Conservation (phyloP, 2,329 filamentous ascomycete genomes). For the Ophiognomonia clavigignenti-juglandacearum region DNA sequence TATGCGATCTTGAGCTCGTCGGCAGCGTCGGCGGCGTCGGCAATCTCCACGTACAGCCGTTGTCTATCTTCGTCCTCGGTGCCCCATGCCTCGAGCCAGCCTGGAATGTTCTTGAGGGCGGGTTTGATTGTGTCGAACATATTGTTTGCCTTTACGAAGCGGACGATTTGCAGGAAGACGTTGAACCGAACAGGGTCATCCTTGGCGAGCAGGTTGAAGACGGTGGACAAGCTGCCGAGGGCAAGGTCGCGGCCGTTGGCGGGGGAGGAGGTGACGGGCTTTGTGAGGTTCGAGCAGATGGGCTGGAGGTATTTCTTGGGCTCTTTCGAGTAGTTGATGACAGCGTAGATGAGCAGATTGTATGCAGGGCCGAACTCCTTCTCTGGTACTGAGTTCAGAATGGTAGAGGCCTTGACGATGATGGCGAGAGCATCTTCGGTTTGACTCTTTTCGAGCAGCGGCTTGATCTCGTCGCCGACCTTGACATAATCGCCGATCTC, state of each 20-base stretch:
- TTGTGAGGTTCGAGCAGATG: conserved; percentile 84
- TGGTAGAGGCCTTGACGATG: conserved; percentile 73
- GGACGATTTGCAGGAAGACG: conserved; percentile 83
- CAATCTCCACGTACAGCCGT: conserved; percentile 77
- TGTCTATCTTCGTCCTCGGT: conserved; percentile 76
- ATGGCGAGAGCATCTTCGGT: conserved; percentile 88
- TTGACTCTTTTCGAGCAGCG: conserved; percentile 67
- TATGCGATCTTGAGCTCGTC: conserved; percentile 68
- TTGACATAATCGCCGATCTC: conserved; percentile 96
- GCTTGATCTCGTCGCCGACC: conserved; percentile 70
- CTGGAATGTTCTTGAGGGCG: conserved; percentile 76
- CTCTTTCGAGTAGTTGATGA: conserved; percentile 73
- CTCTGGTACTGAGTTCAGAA: conserved; percentile 82
- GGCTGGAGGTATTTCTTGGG: conserved; percentile 79
- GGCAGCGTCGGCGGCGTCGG: conserved; percentile 72
- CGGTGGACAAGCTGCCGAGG: conserved; percentile 84
- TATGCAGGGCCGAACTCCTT: conserved; percentile 96
- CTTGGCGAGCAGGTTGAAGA: conserved; percentile 88
- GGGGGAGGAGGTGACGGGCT: conserved; percentile 81
- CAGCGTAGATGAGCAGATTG: conserved; percentile 92
- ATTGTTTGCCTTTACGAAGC: conserved; percentile 69
- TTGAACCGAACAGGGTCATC: conserved; percentile 79
- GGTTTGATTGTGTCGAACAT: conserved; percentile 81
- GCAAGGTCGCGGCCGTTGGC: conserved; percentile 80
- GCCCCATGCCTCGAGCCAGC: conserved; percentile 81